A percentile compares a stretch with the other conserved stretches of the same genome.
These are phyloP conservation scores for Fusarium chuoi DNA, from an alignment of 2,329 filamentous ascomycete genomes.

Conservation along the genomic window DNA sequence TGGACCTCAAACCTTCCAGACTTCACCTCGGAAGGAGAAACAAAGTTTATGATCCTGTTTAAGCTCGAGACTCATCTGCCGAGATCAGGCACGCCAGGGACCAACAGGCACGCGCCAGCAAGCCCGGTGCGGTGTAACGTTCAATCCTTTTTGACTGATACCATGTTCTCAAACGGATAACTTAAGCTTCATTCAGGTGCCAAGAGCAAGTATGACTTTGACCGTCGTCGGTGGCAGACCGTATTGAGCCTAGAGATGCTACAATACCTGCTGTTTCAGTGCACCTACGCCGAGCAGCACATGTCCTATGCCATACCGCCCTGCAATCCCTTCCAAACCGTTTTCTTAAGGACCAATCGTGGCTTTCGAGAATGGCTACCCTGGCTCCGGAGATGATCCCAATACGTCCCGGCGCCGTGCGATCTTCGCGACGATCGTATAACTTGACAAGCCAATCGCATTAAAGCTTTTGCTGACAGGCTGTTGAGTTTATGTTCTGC, in stretches of 20 bases:
- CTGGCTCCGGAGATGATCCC: conserved; percentile 38
- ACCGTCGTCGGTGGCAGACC: conserved; percentile 35
- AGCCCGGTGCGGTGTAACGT: conserved; percentile 26
- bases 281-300: conserved; percentile 18
- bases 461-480: conserved; percentile 42
- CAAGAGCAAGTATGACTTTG: conserved; percentile 27
- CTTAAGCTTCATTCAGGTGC: conserved; percentile 33
- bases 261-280: conserved; percentile 34
- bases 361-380: conserved; percentile 23
- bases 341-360: conserved; percentile 34
- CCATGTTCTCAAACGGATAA: conserved; percentile 16
- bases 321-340: conserved; percentile 27
- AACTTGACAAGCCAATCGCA: conserved; percentile 50
- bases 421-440: conserved; percentile 45
- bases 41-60: conserved; percentile 17
- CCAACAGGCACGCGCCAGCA: conserved; percentile 28
- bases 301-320: conserved; percentile 13
- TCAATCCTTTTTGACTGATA: not conserved
- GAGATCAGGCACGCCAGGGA: conserved; percentile 36
- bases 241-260: conserved; percentile 28
- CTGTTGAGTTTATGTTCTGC: conserved; percentile 9
- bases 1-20: conserved; percentile 15
- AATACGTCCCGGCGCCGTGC: conserved; percentile 42
- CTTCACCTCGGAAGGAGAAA: not conserved
- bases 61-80: conserved; percentile 27